Evolutionary conservation across 129 eudicot species (phyloP).

Genomic region (Flaveria linearis): DNA sequence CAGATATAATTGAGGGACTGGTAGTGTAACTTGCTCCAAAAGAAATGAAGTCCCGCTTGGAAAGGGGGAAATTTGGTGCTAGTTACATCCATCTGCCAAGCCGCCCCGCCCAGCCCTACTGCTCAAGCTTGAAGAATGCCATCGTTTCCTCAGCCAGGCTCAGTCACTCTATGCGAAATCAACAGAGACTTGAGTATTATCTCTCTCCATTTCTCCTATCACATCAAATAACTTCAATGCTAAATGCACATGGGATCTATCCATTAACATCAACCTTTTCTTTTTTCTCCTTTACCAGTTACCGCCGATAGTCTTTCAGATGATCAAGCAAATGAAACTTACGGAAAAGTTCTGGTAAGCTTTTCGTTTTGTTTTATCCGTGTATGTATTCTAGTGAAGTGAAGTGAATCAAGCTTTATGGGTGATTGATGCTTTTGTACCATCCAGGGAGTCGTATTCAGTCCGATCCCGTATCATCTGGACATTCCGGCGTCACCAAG

Average conservation of each 20-base stretch:
- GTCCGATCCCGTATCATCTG: constrained; percentile 62
- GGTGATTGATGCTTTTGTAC: constrained; percentile 14
- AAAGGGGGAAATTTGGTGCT: too few relatives aligned
- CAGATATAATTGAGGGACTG: too few relatives aligned
- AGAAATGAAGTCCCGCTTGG: too few relatives aligned
- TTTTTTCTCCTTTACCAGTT: constrained; percentile 39
- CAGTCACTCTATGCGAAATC: constrained; percentile 92
- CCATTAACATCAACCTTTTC: not conserved
- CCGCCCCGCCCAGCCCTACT: too few relatives aligned
- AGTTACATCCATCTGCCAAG: too few relatives aligned
- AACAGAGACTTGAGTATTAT: constrained; percentile 69
- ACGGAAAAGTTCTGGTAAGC: constrained; percentile 74
- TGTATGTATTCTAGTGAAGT: not conserved
- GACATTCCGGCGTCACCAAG: constrained; percentile 40
- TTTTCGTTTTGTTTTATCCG: not conserved
- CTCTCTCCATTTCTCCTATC: constrained; percentile 14
- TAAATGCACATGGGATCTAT: not conserved
- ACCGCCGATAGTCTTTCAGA: constrained; percentile 67
- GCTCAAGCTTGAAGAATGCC: constrained; percentile 52
- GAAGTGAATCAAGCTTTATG: not conserved
- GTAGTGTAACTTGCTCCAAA: too few relatives aligned
- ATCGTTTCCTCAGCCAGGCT: constrained; percentile 83
- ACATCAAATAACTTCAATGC: not conserved
- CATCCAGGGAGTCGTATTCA: constrained; percentile 68
- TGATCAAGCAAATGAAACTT: constrained; percentile 70